Evolutionary conservation across 257 asterid species (phyloP).

Genomic region (Solanum peruvianum): DNA sequence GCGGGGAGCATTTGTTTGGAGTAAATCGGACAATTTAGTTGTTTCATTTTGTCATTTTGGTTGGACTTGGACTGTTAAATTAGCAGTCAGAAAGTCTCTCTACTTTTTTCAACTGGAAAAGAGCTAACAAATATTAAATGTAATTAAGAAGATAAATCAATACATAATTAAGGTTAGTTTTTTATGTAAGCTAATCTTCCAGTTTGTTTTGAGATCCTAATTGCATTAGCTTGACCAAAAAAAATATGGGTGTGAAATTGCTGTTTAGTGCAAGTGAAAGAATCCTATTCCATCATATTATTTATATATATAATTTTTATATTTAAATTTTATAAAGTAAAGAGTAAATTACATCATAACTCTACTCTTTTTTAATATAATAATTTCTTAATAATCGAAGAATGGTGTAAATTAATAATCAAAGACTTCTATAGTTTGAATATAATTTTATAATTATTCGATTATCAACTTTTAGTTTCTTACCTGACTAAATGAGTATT

Average conservation of each 20-base stretch:
- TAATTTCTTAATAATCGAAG: too few relatives aligned
- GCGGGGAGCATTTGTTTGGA: too few relatives aligned
- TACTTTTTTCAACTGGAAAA: neutral
- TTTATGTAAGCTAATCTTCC: neutral
- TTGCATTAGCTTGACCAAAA: neutral
- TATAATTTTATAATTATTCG: fast-evolving
- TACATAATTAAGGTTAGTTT: neutral
- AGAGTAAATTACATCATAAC: too few relatives aligned
- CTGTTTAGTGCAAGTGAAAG: neutral
- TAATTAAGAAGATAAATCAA: neutral
- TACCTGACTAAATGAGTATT: too few relatives aligned
- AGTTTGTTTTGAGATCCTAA: neutral
- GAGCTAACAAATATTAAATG: neutral
- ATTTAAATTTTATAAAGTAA: too few relatives aligned
- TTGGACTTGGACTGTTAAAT: neutral
- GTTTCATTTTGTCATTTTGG: neutral
- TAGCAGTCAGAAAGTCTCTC: neutral
- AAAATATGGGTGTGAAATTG: neutral
- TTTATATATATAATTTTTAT: neutral
- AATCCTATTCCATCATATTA: neutral
- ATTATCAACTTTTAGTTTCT: too few relatives aligned
- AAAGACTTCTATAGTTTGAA: neutral
- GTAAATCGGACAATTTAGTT: too few relatives aligned
- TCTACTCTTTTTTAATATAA: too few relatives aligned
- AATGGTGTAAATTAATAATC: neutral